phyloP scores from a whole-genome alignment of 768 basidiomycete genomes.

The Albatrellus ellisii region DNA sequence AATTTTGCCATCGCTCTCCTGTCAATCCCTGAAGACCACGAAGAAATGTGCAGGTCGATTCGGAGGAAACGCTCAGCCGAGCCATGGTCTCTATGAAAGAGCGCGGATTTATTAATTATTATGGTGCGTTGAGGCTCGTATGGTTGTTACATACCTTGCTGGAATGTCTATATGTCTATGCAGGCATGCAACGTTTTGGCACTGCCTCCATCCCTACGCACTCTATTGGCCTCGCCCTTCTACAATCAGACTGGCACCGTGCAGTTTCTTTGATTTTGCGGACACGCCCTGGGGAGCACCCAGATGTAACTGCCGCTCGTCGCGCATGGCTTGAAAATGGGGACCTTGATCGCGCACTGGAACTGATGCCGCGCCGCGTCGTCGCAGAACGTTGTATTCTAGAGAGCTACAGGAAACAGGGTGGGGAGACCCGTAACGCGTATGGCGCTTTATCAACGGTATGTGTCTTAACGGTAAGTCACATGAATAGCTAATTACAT shows the following conservation, averaged over 20 bases:
- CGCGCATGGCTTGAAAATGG: constrained; percentile 81
- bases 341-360: constrained; percentile 70
- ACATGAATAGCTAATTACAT: not conserved
- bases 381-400: constrained; percentile 90
- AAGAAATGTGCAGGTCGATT: constrained; percentile 79
- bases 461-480: constrained; percentile 12
- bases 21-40: constrained; percentile 1
- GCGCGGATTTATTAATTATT: constrained; percentile 96
- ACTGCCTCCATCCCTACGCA: constrained; percentile 95
- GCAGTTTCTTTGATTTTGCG: constrained; percentile 76
- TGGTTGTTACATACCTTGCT: not conserved
- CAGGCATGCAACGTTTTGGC: constrained; percentile 98
- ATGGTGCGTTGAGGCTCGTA: constrained; percentile 37
- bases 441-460: constrained; percentile 84
- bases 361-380: constrained; percentile 78
- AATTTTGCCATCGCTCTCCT: not conserved
- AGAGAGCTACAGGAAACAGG: constrained; percentile 78
- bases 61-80: constrained; percentile 55
- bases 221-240: constrained; percentile 79
- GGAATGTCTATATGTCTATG: not conserved
- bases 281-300: constrained; percentile 82
- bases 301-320: constrained; percentile 74
- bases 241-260: constrained; percentile 82
- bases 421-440: constrained; percentile 66
- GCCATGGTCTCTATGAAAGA: constrained; percentile 67